phyloP scores from a whole-genome alignment of 345 rosid genomes.

The Citropsis articulata region DNA sequence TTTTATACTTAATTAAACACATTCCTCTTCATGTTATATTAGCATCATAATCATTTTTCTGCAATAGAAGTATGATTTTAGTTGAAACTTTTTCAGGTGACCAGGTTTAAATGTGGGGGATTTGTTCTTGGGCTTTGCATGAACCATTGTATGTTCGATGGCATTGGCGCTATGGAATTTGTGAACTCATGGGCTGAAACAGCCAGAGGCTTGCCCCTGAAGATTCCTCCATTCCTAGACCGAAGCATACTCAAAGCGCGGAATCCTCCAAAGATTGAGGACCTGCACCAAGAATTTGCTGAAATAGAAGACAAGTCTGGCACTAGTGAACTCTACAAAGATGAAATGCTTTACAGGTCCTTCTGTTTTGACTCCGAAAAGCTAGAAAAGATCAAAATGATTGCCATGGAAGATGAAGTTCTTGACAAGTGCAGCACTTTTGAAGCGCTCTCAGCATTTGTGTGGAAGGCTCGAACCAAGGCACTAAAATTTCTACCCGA shows the following conservation, averaged over 20 bases:
- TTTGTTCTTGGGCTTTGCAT: slow-evolving; percentile 71
- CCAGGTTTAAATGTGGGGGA: slow-evolving; percentile 75
- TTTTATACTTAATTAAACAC: background rate
- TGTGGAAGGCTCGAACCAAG: slow-evolving; percentile 81
- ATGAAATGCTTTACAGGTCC: slow-evolving; percentile 55
- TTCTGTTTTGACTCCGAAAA: slow-evolving; percentile 72
- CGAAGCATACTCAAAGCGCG: slow-evolving; percentile 53
- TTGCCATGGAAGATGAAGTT: slow-evolving; percentile 49
- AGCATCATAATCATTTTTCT: background rate
- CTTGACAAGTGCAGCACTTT: slow-evolving; percentile 62
- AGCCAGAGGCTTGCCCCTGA: slow-evolving; percentile 62
- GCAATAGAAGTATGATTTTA: background rate
- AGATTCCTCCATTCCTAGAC: slow-evolving; percentile 58
- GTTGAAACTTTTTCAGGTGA: slow-evolving; percentile 43
- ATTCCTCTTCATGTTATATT: background rate
- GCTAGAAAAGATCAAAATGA: slow-evolving; percentile 58
- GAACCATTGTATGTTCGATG: slow-evolving; percentile 87
- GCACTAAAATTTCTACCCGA: slow-evolving; percentile 58
- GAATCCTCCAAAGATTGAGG: slow-evolving; percentile 51
- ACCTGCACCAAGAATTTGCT: slow-evolving; percentile 62
- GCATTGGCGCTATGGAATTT: slow-evolving; percentile 87
- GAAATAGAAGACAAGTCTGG: slow-evolving; percentile 59
- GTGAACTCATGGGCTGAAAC: slow-evolving; percentile 82
- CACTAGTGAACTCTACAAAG: slow-evolving; percentile 44
- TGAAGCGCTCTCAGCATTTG: slow-evolving; percentile 78